phyloP scores from a whole-genome alignment of 768 basidiomycete genomes.

The Rubroboletus pulcherrimus region DNA sequence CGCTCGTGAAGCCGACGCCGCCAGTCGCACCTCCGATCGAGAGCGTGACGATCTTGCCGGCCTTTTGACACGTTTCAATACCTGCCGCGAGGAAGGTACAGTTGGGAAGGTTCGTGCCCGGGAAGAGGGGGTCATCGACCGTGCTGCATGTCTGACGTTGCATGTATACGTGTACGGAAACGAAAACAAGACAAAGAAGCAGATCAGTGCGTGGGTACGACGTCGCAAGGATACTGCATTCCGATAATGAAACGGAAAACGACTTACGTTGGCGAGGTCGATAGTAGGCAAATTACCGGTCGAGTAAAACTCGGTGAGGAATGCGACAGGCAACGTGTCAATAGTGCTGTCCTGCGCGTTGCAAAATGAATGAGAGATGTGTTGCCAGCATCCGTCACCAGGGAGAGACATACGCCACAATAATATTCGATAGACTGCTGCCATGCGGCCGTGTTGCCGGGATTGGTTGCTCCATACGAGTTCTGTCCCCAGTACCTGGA shows the following conservation, averaged over 20 bases:
- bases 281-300: constrained; percentile 55
- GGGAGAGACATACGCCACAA: constrained; percentile 21
- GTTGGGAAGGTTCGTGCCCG: constrained; percentile 59
- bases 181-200: not conserved
- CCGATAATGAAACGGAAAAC: not conserved
- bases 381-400: not conserved
- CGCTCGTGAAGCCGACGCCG: constrained; percentile 55
- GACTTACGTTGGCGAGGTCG: constrained; percentile 54
- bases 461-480: constrained; percentile 30
- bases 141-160: constrained; percentile 56
- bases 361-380: not conserved
- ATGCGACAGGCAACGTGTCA: constrained; percentile 59
- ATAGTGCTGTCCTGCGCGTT: constrained; percentile 48
- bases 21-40: constrained; percentile 63
- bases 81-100: constrained; percentile 58
- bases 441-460: constrained; percentile 20
- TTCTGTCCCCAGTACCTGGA: constrained; percentile 37
- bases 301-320: constrained; percentile 57
- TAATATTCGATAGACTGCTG: constrained; percentile 34
- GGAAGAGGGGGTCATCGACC: constrained; percentile 50
- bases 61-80: constrained; percentile 61
- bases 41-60: constrained; percentile 58
- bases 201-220: not conserved
- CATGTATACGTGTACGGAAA: not conserved
- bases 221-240: not conserved